Evolutionary conservation across 495 filamentous ascomycete genomes (phyloP), one percentile per base, ranked within the genome.

Genomic region (Penicillium verhagenii): DNA sequence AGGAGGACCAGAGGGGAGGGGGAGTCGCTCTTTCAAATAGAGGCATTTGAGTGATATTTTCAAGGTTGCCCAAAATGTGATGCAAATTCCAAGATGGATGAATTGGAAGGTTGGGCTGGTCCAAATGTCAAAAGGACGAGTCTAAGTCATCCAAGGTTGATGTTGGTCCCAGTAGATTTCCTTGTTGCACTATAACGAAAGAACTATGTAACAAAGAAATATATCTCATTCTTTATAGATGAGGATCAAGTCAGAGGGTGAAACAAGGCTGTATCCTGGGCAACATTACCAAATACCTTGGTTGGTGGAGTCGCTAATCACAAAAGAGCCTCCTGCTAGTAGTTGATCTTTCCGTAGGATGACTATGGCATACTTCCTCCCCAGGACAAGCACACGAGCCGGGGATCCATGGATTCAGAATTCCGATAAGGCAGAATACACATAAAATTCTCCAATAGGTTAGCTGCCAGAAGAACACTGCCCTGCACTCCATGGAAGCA

Each of bases 1-100:
- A 64, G 4, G 61, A 64, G 3, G 53, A 57, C 60, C 60, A 57
- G 43, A 54, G 28, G 9, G 57, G 54, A n/a, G 60, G 53, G 31
- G 56, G 56, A 10, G 24, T 51, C 10, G 50, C 2, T 35, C 29
- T 48, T 31, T 52, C 53, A 14, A 47, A 47, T 8, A 54, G 7
- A 3, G 57, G 18, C 57, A 57, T 63, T 20, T 6, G 8, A 20
- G 9, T 19, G 38, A 21, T 20, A 21, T 9, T 9, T 21, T 21
- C n/a, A n/a, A n/a, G 18, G 38, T 42, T 5, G n/a, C 37, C 37
- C 37, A 39, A 39, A 14, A 1, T 18, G 9, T 44, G 40, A 26
- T 25, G 21, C 40, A 44, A 44, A 11, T 0, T 33, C 14, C 3
- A 33, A 11, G 29, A 9, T 20, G 14, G 25, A 6, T 31, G 25